Percentiles rank a stretch among this genome's conserved stretches.
Evolutionary conservation across 371 early-diverging fungal genomes (phyloP).

Genomic region (Capillidium heterosporum): DNA sequence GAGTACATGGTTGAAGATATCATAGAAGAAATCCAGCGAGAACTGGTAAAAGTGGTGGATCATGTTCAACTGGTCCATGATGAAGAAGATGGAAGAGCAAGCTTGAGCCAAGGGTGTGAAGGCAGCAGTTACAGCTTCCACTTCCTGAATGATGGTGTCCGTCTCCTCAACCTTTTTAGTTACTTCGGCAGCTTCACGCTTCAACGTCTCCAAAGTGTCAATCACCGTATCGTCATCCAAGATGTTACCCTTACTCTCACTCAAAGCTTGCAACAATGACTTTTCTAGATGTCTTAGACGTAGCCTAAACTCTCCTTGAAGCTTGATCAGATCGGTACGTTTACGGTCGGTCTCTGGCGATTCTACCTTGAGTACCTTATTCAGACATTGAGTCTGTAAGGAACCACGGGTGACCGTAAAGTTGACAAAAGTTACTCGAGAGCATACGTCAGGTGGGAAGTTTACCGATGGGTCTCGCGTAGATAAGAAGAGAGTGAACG

Average conservation of each 20-base stretch:
- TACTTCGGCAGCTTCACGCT: constrained; percentile 89
- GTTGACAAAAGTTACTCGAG: constrained; percentile 95
- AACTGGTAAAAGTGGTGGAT: constrained; percentile 94
- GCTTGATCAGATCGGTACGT: constrained; percentile 76
- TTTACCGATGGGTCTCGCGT: constrained; percentile 85
- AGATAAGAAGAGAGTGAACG: constrained; percentile 84
- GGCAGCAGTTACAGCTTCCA: constrained; percentile 72
- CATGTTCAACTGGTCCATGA: constrained; percentile 79
- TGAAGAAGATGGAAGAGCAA: constrained; percentile 87
- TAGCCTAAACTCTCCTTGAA: constrained; percentile 92
- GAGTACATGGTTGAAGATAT: constrained; percentile 77
- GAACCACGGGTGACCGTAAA: constrained; percentile 92
- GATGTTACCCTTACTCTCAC: constrained; percentile 89
- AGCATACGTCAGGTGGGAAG: constrained; percentile 91
- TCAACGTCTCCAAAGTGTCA: constrained; percentile 80
- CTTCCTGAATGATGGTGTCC: constrained; percentile 85
- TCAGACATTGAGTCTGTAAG: constrained; percentile 91
- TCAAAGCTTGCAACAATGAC: constrained; percentile 79
- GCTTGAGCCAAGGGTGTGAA: constrained; percentile 86
- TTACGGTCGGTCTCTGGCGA: constrained; percentile 89
- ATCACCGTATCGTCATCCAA: constrained; percentile 93
- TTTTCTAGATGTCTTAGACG: constrained; percentile 86
- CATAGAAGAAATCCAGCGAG: constrained; percentile 90
- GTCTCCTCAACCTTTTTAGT: constrained; percentile 84
- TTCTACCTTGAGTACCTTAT: constrained; percentile 84